phyloP scores from a whole-genome alignment of 306 rosid species.

The Fragaria nilgerrensis region DNA sequence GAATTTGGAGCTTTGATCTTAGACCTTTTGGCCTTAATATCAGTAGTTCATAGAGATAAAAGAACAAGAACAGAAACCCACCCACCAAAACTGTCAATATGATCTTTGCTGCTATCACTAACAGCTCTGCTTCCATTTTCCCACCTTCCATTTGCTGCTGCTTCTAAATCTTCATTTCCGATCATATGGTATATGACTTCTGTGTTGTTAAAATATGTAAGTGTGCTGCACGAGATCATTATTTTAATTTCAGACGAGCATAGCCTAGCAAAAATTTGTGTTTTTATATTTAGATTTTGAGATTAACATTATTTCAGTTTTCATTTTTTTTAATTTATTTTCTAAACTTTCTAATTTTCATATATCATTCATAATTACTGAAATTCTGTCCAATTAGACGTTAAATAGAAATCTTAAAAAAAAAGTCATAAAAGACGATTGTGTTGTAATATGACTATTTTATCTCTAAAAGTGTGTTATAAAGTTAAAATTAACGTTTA shows the following conservation, averaged over 20 bases:
- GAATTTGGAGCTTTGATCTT: slow-evolving; percentile 49
- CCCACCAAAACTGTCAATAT: slow-evolving; percentile 20
- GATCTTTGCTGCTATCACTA: neutral
- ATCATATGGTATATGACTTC: neutral
- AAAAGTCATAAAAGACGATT: no score
- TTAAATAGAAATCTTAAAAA: no score
- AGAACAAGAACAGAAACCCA: slow-evolving; percentile 18
- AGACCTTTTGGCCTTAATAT: slow-evolving; percentile 40
- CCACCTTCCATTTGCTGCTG: neutral
- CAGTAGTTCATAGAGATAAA: slow-evolving; percentile 24
- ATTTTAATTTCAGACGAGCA: neutral
- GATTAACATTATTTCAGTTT: no score
- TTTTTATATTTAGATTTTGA: no score
- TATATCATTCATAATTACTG: no score
- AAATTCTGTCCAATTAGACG: no score
- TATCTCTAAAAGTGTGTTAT: no score
- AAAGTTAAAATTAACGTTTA: no score
- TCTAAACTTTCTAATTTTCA: no score
- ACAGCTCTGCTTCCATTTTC: neutral
- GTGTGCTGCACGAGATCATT: neutral
- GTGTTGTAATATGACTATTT: no score
- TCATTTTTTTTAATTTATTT: no score
- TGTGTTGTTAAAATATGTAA: neutral
- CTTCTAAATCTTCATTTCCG: neutral
- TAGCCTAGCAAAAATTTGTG: neutral